Conservation (phyloP, 2,329 filamentous ascomycete genomes). For the Claviceps sorghi region DNA sequence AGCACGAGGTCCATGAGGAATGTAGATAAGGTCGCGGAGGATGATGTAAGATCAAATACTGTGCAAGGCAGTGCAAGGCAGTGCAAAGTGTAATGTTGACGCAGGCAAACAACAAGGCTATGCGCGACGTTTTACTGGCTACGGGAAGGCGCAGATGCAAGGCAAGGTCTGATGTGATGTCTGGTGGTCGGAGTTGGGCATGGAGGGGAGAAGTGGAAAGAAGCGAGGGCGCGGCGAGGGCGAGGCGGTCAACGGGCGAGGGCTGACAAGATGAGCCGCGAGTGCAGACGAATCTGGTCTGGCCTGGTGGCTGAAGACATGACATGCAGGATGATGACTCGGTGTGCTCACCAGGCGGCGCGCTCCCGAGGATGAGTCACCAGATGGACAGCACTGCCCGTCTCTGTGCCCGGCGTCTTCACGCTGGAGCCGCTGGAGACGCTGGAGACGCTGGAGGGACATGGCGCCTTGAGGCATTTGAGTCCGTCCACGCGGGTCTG, state of each 20-base stretch:
- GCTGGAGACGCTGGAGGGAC: too few species aligned
- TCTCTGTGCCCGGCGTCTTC: too few species aligned
- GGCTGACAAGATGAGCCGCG: not conserved
- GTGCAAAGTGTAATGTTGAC: not conserved
- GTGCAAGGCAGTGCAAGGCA: not conserved
- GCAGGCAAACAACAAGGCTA: not conserved
- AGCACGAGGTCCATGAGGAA: constrained; percentile 4
- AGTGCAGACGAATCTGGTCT: too few species aligned
- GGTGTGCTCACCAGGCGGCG: too few species aligned
- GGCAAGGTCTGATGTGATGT: not conserved
- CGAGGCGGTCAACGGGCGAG: constrained; percentile 1
- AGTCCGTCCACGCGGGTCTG: too few species aligned
- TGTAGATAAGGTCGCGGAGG: not conserved
- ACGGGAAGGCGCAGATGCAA: not conserved
- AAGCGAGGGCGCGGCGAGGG: constrained; percentile 1
- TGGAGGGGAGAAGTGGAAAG: not conserved
- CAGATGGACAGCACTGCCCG: too few species aligned
- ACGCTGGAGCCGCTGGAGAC: too few species aligned
- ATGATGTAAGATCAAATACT: not conserved
- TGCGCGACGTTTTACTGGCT: not conserved
- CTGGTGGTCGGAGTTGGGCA: not conserved
- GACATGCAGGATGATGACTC: too few species aligned
- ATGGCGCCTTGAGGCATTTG: too few species aligned
- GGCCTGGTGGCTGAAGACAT: too few species aligned
- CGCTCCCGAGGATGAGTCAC: too few species aligned